phyloP scores from a whole-genome alignment of 1,139 yeast species.

The Hyphopichia khmerensis region DNA sequence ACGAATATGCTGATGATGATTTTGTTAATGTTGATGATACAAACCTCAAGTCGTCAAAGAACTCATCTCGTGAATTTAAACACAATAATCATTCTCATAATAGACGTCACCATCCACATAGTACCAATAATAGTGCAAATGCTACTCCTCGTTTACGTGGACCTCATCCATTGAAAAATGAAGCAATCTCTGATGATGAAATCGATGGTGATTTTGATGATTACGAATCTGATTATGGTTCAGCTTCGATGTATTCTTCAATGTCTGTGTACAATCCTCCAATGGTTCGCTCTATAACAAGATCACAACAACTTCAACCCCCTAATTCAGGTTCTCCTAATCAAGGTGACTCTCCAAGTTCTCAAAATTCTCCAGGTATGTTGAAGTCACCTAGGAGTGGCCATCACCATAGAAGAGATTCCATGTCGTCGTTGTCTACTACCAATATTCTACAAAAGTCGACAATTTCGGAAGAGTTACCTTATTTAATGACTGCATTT shows the following conservation, averaged over 20 bases:
- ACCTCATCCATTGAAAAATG: constrained; percentile 3
- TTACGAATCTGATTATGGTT: constrained; percentile 30
- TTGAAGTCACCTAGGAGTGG: constrained; percentile 8
- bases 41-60: neutral
- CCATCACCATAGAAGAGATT: constrained; percentile 23
- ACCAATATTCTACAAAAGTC: constrained; percentile 39
- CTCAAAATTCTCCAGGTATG: constrained; percentile 3
- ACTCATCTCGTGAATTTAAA: neutral
- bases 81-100: neutral
- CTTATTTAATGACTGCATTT: constrained; percentile 58
- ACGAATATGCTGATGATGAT: constrained; percentile 2
- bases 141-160: constrained; percentile 2
- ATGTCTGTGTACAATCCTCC: constrained; percentile 30
- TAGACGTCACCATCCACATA: neutral
- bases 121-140: neutral
- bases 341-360: constrained; percentile 1
- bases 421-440: constrained; percentile 27
- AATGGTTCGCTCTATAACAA: constrained; percentile 43
- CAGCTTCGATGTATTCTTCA: constrained; percentile 26
- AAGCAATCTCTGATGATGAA: constrained; percentile 4
- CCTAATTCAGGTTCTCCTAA: neutral
- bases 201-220: constrained; percentile 11
- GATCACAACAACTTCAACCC: constrained; percentile 9
- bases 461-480: constrained; percentile 54
- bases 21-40: constrained; percentile 1